Evolutionary conservation across 345 rosid species (phyloP), one percentile per base, ranked within the genome.

Genomic region (Atalantia buxifolia): DNA sequence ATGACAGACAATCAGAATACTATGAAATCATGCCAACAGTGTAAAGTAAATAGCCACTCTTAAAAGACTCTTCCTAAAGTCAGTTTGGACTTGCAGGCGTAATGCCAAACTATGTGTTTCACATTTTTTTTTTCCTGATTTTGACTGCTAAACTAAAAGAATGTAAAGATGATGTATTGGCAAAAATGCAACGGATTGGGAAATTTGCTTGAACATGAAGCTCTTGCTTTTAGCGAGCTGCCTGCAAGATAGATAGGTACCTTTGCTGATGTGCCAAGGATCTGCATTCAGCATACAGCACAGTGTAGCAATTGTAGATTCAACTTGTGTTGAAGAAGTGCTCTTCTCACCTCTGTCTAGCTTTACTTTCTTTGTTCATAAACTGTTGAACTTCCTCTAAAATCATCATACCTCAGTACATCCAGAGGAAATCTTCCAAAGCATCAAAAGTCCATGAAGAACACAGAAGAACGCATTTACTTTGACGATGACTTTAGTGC

Each of bases 401-500:
- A 19, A 48, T 35, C 27, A 59, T 7, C 31, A 24, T n/a, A 22
- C 25, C 61, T 74, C 19, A 16, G 2, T 0, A 53, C 2, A 36
- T 40, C 4, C 25, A 18, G 45, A 22, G 61, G 25, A 30, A 27
- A 24, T 72, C 31, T 59, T 69, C 50, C 14, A 24, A 56, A 74
- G 72, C 42, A 74, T 55, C 48, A 40, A 64, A 40, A 28, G 14
- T 69, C 57, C 42, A 64, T 5, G 60, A 57, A 38, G 70, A 80
- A 57, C n/a, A 19, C 8, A 60, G 14, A 19, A 1, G 33, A 74
- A 42, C 25, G 6, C 7, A 9, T 79, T 78, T 67, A 72, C 68
- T 78, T 40, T 77, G 61, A 82, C 59, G 36, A n/a, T 9, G 63
- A 77, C 48, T 67, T 71, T 63, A 72, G 68, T 62, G 25, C 80